phyloP scores from a whole-genome alignment of 805 yeast genomes.

The Metschnikowia gruessii region DNA sequence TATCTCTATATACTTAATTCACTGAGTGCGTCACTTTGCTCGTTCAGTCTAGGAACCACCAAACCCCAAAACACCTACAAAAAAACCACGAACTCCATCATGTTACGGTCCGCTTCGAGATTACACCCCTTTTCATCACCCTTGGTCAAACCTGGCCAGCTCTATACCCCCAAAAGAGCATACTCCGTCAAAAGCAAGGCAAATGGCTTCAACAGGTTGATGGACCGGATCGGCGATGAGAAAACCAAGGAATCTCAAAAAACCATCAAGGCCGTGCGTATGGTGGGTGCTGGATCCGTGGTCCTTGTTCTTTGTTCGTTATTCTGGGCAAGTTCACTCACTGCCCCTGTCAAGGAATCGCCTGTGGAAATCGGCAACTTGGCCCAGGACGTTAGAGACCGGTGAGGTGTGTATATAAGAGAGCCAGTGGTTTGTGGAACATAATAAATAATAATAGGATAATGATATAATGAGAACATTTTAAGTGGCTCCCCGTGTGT shows the following conservation, averaged over 20 bases:
- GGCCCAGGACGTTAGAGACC: constrained; percentile 15
- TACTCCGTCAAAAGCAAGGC: constrained; percentile 15
- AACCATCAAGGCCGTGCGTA: constrained; percentile 25
- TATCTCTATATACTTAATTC: too few species aligned
- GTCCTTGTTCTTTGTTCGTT: constrained; percentile 18
- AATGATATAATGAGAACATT: too few species aligned
- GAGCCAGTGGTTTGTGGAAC: too few species aligned
- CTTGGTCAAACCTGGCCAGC: background rate
- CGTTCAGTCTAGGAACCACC: too few species aligned
- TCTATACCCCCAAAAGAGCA: background rate
- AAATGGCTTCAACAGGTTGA: constrained; percentile 22
- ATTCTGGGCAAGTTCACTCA: constrained; percentile 19
- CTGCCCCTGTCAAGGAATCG: constrained; percentile 17
- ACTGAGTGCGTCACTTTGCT: background rate
- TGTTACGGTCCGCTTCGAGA: background rate
- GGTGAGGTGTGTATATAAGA: constrained; percentile 1
- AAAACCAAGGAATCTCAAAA: constrained; percentile 29
- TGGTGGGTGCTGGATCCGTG: constrained; percentile 19
- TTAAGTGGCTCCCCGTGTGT: too few species aligned
- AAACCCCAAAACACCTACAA: background rate
- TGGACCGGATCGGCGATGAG: constrained; percentile 36
- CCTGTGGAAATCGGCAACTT: constrained; percentile 13
- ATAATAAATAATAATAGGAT: too few species aligned
- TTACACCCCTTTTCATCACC: background rate
- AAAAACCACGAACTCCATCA: background rate